Evolutionary conservation across 2,329 filamentous ascomycete genomes (phyloP).

Genomic region (Eurotiales sp.): DNA sequence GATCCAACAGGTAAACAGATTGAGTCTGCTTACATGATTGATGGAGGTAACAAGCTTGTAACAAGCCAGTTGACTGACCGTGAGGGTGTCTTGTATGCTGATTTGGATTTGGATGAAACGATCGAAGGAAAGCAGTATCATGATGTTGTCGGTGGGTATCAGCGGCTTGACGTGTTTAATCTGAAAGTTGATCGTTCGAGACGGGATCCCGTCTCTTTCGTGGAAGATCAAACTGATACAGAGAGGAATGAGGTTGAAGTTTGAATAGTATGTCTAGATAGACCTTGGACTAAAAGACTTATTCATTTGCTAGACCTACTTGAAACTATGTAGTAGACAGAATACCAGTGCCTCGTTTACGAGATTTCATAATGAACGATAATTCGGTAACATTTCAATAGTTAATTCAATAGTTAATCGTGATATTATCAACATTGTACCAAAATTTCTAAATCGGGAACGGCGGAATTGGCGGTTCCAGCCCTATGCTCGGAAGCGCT

Average conservation of each 20-base stretch:
- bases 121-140: slow-evolving; percentile 57
- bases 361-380: no score
- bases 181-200: slow-evolving; percentile 46
- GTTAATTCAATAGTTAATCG: background rate
- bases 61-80: slow-evolving; percentile 36
- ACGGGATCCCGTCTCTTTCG: slow-evolving; percentile 31
- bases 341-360: no score
- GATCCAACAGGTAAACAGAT: slow-evolving; percentile 46
- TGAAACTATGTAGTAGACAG: no score
- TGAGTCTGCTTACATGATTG: slow-evolving; percentile 33
- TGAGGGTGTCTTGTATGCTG: slow-evolving; percentile 52
- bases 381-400: no score
- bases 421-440: background rate
- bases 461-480: background rate
- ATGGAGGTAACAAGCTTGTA: slow-evolving; percentile 24
- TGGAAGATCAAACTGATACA: background rate
- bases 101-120: slow-evolving; percentile 48
- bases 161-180: slow-evolving; percentile 53
- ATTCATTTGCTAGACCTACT: no score
- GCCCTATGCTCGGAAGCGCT: background rate
- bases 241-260: background rate
- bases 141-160: slow-evolving; percentile 55
- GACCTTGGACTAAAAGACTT: no score
- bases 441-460: background rate
- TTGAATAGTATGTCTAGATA: no score